Evolutionary conservation across 1,284 basidiomycete species (phyloP).

Genomic region (Rhodotorula sp.): DNA sequence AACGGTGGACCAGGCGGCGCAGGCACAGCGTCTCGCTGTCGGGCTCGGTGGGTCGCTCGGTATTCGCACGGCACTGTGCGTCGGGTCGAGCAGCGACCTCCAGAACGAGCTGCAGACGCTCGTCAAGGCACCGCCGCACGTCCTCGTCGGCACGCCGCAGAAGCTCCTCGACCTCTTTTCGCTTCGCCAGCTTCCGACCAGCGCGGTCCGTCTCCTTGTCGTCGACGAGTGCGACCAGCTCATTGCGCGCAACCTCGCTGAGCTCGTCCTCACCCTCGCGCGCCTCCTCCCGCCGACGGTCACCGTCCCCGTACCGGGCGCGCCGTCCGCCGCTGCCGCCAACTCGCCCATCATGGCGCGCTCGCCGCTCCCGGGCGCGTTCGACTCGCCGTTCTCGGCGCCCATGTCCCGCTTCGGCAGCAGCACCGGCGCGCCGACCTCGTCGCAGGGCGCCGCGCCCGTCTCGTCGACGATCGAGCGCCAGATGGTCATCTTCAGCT

Average conservation of each 20-base stretch:
- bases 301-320: slow-evolving; percentile 3
- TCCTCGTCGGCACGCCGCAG: slow-evolving; percentile 95
- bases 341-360: slow-evolving; percentile 22
- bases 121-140: slow-evolving; percentile 87
- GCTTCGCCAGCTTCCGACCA: slow-evolving; percentile 69
- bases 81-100: slow-evolving; percentile 57
- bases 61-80: slow-evolving; percentile 80
- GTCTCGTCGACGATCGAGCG: slow-evolving; percentile 63
- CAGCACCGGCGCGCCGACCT: slow-evolving; percentile 4
- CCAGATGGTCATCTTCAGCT: slow-evolving; percentile 90
- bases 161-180: slow-evolving; percentile 91
- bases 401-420: slow-evolving; percentile 27
- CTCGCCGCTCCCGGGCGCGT: slow-evolving; percentile 27
- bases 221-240: slow-evolving; percentile 97
- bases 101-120: slow-evolving; percentile 76
- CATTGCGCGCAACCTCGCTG: slow-evolving; percentile 93
- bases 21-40: slow-evolving; percentile 94
- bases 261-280: slow-evolving; percentile 89
- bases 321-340: not conserved
- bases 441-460: slow-evolving; percentile 33
- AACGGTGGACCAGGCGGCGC: slow-evolving; percentile 96
- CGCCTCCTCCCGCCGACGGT: slow-evolving; percentile 71
- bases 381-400: slow-evolving; percentile 27
- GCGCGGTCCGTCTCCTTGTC: slow-evolving; percentile 86
- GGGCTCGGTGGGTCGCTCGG: slow-evolving; percentile 90